phyloP scores from a whole-genome alignment of 257 asterid genomes.

The Petunia axillaris region DNA sequence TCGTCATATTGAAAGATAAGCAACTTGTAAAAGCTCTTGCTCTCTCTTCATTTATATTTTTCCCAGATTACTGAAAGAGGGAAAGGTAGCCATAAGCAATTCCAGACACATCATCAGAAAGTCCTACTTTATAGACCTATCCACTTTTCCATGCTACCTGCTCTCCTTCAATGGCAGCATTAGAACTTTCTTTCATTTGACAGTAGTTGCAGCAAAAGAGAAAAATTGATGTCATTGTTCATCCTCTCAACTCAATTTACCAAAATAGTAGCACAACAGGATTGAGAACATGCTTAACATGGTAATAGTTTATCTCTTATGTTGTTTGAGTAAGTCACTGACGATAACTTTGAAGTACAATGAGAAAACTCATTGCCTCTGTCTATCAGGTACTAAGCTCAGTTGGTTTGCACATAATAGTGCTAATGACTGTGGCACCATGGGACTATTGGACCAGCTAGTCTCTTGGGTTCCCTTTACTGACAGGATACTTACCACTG shows the following conservation, averaged over 20 bases:
- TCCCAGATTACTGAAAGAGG: slow-evolving; percentile 63
- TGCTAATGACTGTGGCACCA: slow-evolving; percentile 70
- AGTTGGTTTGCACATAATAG: slow-evolving; percentile 71
- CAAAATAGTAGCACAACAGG: no score
- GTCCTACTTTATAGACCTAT: slow-evolving; percentile 62
- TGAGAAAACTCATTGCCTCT: background rate
- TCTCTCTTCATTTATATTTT: slow-evolving; percentile 57
- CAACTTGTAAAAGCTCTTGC: slow-evolving; percentile 67
- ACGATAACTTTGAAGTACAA: background rate
- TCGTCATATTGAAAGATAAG: slow-evolving; percentile 41
- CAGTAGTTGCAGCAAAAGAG: slow-evolving; percentile 44
- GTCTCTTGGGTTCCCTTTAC: slow-evolving; percentile 76
- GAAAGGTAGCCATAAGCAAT: slow-evolving; percentile 65
- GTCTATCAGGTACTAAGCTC: slow-evolving; percentile 39
- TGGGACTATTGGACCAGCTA: slow-evolving; percentile 84
- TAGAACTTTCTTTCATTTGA: slow-evolving; percentile 51
- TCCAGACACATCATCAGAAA: slow-evolving; percentile 67
- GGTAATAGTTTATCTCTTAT: no score
- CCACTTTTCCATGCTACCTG: slow-evolving; percentile 89
- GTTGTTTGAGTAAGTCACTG: background rate
- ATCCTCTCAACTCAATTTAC: no score
- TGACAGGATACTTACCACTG: slow-evolving; percentile 76
- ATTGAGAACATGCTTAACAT: no score
- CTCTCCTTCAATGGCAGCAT: slow-evolving; percentile 82
- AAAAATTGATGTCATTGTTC: background rate